Evolutionary conservation across 441 rosid species (phyloP), one percentile per base, ranked within the genome.

Genomic region (Capsella rubella): DNA sequence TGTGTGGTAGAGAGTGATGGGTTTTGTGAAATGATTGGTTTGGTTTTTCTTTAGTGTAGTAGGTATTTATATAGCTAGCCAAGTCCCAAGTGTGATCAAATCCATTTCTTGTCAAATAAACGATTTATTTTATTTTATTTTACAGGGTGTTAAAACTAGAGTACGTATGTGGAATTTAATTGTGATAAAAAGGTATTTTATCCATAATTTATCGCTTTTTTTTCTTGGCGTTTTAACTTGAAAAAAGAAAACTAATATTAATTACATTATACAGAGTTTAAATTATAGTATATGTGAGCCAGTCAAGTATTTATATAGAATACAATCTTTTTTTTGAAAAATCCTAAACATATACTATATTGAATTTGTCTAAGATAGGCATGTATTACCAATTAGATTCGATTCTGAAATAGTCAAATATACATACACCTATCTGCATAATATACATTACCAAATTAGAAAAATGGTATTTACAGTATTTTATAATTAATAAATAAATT

Each of bases 11-110:
- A 42, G 63, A 75, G 55, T 49, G 52, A 31, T 59, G 55, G 18
- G n/a, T 59, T 74, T 31, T 39, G 16, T 34, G 64, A 52, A 21
- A 40, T 52, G 74, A 55, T 54, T 74, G 73, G 78, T 67, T 46
- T 59, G 68, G 8, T 51, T 61, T 67, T 67, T 62, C 59, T 39
- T 60, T 9, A 45, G 57, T 75, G 74, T 13, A 34, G 32, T 45
- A 67, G 27, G 40, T 42, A 3, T 74, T 50, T 73, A 67, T 74
- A 74, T 59, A 74, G 11, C 10, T 37, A 37, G 68, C 70, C 64
- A 12, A 52, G 32, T 21, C 25, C 15, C 52, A 29, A 73, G 52
- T 58, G 40, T 50, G 12, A 31, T 39, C 32, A 27, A 37, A 37
- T 58, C 32, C 1, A 51, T 61, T 59, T 51, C 18, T 29, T 42